Conservation (phyloP, 2,329 filamentous ascomycete species). For the Pseudogymnoascus sp. region DNA sequence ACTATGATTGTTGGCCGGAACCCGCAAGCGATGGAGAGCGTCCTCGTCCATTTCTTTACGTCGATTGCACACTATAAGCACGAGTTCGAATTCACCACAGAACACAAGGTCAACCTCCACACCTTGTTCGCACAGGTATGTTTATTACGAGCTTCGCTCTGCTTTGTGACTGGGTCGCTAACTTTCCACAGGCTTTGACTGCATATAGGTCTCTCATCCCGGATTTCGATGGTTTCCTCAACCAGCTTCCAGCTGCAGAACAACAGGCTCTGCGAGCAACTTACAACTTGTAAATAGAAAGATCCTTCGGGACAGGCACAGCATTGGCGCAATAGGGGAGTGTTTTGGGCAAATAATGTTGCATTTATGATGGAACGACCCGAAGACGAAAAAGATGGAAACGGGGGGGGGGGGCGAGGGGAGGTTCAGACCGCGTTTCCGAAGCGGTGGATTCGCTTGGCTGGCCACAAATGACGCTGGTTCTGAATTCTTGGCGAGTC, state of each 20-base stretch:
- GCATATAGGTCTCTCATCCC: constrained; percentile 46
- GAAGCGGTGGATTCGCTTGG: constrained; percentile 5
- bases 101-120: constrained; percentile 23
- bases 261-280: constrained; percentile 20
- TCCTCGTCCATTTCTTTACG: constrained; percentile 71
- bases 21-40: constrained; percentile 84
- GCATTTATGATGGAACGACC: constrained; percentile 7
- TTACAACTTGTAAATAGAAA: constrained; percentile 28
- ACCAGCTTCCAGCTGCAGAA: constrained; percentile 11
- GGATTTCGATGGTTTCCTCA: constrained; percentile 42
- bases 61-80: constrained; percentile 70
- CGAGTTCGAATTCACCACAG: constrained; percentile 42
- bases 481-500: neutral
- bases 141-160: constrained; percentile 1
- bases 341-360: constrained; percentile 7
- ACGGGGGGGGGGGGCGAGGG: neutral
- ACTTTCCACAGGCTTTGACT: constrained; percentile 34
- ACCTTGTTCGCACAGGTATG: constrained; percentile 26
- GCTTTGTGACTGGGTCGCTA: constrained; percentile 16
- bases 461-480: neutral
- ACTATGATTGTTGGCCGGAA: constrained; percentile 76
- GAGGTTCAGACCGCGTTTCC: neutral
- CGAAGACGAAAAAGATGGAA: constrained; percentile 7
- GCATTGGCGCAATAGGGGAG: constrained; percentile 9
- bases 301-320: constrained; percentile 13